Percentiles rank a stretch among this genome's conserved stretches.
Evolutionary conservation across 305 asterid genomes (phyloP).

Genomic region (Solanum hybrid): DNA sequence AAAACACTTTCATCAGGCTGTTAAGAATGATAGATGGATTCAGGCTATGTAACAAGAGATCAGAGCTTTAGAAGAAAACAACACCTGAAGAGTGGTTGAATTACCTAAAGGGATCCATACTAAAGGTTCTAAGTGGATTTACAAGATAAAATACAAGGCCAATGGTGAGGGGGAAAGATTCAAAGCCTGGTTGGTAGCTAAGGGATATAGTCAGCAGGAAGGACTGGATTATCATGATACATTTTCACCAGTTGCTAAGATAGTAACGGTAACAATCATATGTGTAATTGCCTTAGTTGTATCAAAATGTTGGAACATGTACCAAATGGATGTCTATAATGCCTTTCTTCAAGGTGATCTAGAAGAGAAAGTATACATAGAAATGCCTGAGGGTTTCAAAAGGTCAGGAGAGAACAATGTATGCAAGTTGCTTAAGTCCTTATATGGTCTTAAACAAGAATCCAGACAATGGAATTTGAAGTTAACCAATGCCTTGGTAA

Average conservation of each 20-base stretch:
- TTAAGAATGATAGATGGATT: neutral
- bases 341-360: neutral
- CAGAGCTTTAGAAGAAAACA: neutral
- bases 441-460: neutral
- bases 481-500: neutral
- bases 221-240: neutral
- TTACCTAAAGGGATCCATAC: neutral
- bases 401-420: neutral
- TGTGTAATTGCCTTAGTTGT: neutral
- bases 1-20: neutral
- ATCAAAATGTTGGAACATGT: neutral
- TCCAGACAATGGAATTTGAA: neutral
- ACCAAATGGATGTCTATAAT: neutral
- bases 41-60: neutral
- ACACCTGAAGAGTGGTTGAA: neutral
- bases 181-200: neutral
- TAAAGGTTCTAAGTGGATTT: neutral
- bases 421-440: neutral
- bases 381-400: neutral
- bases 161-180: neutral
- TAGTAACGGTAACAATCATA: too few species aligned
- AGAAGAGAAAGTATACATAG: neutral
- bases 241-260: neutral
- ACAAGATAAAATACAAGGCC: neutral
- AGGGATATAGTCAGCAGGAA: neutral